Base-by-base conservation (phyloP, 1,284 basidiomycete species). In the Coriolopsis trogii region DNA sequence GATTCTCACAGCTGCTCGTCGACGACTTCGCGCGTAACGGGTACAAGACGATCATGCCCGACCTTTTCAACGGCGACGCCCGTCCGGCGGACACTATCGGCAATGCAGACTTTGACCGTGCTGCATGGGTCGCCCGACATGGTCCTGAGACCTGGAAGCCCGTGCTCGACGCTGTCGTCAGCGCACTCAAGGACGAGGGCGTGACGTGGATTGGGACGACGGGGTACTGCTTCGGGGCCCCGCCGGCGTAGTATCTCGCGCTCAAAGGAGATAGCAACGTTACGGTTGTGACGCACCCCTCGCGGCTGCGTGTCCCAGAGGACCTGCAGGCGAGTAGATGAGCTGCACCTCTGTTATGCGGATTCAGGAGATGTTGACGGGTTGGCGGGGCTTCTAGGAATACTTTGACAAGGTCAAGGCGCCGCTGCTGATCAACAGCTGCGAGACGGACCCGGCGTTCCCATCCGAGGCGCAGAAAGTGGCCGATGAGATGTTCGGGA, bases 21-120 rank as follows among this genome's bases (percentile, higher is more conserved):
- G 90, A 92, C 63, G 84, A 82, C 63, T 91, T 85, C 69, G 88
- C 89, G 13, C 73, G 72, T 20, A 86, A 88, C 58, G 89, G 89
- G 12, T 87, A 80, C 75, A 82, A 82, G 75, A 77, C 76, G 6
- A 71, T 86, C 52, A 59, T 77, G 12, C 78, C 80, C 0, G 84
- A 88, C 68, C 76, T 82, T 58, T 70, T 89, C 40, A 73, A 79
- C 62, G 85, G 79, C 33, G 87, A 89, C 61, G 68, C 81, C 13
- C 62, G 82, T 38, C 69, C 76, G 8, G 49, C 69, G 3, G 70
- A 76, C 41, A 72, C 67, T 4, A 20, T 80, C 38, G 56, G 60
- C 46, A 39, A 53, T 30, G 16, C 41, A 20, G 49, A 45, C 20
- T 80, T 79, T 56, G 72, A 85, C 55, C 24, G 81, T 16, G 7